Evolutionary conservation across 2,329 filamentous ascomycete genomes (phyloP).

Genomic region (Alternaria sp.): DNA sequence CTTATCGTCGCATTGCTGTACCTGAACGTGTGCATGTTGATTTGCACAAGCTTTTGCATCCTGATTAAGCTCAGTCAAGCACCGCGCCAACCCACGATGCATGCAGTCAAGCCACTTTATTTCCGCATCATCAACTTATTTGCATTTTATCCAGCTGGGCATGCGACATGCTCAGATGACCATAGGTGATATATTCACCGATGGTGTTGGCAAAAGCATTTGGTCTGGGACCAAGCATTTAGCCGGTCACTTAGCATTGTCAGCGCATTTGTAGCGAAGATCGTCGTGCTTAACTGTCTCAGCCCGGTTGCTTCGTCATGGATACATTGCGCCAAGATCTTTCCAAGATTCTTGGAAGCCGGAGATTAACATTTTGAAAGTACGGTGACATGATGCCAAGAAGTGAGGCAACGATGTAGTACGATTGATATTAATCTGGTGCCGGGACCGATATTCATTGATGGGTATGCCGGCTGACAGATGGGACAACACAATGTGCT

Average conservation of each 20-base stretch:
- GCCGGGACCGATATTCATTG: not conserved
- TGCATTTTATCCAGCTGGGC: conserved; percentile 16
- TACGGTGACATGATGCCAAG: conserved; percentile 4
- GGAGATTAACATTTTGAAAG: not conserved
- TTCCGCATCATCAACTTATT: conserved; percentile 15
- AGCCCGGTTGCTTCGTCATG: conserved; percentile 4
- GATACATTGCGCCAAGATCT: conserved; percentile 13
- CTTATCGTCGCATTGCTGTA: not conserved
- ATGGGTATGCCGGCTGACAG: not conserved
- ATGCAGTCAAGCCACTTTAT: conserved; percentile 19
- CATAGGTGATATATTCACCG: conserved; percentile 1
- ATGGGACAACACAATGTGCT: not conserved
- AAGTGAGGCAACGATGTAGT: not conserved
- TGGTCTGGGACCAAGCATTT: conserved; percentile 30
- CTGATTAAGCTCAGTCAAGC: conserved; percentile 23
- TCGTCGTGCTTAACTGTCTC: not conserved
- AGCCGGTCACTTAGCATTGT: conserved; percentile 30
- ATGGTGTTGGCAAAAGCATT: conserved; percentile 27
- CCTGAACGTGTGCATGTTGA: not conserved
- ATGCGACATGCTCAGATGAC: conserved; percentile 14
- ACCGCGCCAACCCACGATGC: conserved; percentile 15
- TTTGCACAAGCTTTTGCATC: conserved; percentile 8
- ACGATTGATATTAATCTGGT: conserved; percentile 2
- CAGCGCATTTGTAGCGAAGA: not conserved
- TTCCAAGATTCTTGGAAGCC: not conserved